These are phyloP conservation scores for Melampsora occidentalis DNA, from an alignment of 1,284 basidiomycete species.

Conservation along the genomic window DNA sequence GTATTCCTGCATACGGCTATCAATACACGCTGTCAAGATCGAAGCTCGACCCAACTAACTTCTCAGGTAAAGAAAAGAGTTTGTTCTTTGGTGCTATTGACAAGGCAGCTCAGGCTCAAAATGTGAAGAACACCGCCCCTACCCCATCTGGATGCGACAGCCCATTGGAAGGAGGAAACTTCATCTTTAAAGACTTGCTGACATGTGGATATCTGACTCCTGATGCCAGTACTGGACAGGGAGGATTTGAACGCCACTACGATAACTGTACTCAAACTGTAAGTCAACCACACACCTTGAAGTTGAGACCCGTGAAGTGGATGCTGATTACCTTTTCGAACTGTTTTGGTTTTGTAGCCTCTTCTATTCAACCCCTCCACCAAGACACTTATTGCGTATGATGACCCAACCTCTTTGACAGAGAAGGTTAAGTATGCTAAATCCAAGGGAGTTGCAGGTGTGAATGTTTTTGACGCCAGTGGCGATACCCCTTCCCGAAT, in stretches of 20 bases:
- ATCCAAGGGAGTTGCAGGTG: conserved; percentile 23
- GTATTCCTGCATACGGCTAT: conserved; percentile 36
- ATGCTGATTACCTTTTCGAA: background rate
- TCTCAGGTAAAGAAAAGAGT: conserved; percentile 34
- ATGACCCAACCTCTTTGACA: conserved; percentile 29
- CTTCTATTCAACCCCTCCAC: conserved; percentile 38
- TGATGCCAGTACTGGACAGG: conserved; percentile 24
- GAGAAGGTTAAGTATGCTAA: conserved; percentile 21
- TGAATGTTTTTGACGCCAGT: conserved; percentile 40
- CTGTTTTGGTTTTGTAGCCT: conserved; percentile 7
- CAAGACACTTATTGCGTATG: conserved; percentile 38
- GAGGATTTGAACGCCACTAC: conserved; percentile 33
- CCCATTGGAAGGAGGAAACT: conserved; percentile 17
- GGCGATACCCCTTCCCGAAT: conserved; percentile 28
- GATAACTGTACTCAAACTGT: conserved; percentile 41
- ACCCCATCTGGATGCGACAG: background rate
- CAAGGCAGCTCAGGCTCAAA: conserved; percentile 22
- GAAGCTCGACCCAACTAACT: conserved; percentile 14
- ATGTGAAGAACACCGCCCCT: background rate
- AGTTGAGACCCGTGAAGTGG: background rate
- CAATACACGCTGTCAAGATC: conserved; percentile 21
- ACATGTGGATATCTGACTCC: conserved; percentile 17
- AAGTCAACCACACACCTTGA: background rate
- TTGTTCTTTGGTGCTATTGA: conserved; percentile 32
- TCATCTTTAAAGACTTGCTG: conserved; percentile 37